Evolutionary conservation across 106 monocot species (phyloP), one percentile per base, ranked within the genome.

Genomic region (Posidonia australis): DNA sequence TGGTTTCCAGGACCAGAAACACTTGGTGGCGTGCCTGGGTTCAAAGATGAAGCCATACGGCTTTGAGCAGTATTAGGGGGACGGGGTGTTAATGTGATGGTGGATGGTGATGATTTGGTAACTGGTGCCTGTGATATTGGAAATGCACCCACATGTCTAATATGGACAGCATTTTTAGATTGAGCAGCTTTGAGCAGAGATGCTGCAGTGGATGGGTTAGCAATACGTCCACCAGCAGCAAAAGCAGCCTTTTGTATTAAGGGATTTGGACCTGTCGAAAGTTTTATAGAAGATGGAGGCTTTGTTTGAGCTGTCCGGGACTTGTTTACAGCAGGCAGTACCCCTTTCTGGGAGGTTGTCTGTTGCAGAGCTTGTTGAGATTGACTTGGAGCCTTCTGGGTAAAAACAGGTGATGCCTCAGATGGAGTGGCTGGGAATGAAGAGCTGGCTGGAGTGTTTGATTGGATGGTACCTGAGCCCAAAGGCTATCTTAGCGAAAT

Each of bases 201-300:
- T 18, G 74, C 74, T 9, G 74, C 66, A 47, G 66, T 74, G 0
- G 60, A 74, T 49, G 66, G 66, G 23, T 56, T 58, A 9, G 66
- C 74, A 22, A 74, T 74, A 12, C 74, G 65, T 9, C 66, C 74
- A 19, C 74, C 74, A 66, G 74, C 74, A 23, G 74, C 74, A 59
- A 74, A 60, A 10, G 74, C 74, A 13, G 74, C 74, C 13, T 65
- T 65, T 16, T 66, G 65, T 47, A 74, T 74, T 7, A 66, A 54
- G 23, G 44, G 44, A 22, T 17, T 58, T 22, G 66, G 74, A 22
- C 74, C 60, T n/a, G 47, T 31, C 14, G 58, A 60, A 56, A 47
- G 58, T 32, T 74, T 74, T 16, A 25, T 23, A 32, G 49, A n/a
- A 36, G 21, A 20, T 10, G 11, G 1, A 18, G 57, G 32, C 20